phyloP scores from a whole-genome alignment of 768 basidiomycete genomes.

The Sutorius australiensis region DNA sequence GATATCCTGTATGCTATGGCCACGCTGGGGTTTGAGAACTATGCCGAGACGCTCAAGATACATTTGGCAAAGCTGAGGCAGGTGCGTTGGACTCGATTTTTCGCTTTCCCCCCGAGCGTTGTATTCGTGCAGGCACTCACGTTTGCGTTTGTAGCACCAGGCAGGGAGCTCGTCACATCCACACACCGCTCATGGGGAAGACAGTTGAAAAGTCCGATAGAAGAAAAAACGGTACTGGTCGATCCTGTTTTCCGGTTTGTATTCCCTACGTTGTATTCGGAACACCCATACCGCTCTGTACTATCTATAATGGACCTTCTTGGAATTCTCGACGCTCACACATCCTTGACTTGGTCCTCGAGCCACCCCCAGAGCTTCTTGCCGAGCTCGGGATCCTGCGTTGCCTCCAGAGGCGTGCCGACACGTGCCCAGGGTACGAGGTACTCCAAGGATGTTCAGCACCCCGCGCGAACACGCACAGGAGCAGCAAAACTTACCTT shows the following conservation, averaged over 20 bases:
- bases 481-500: conserved; percentile 28
- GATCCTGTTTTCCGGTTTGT: conserved; percentile 1
- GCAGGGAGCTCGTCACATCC: conserved; percentile 27
- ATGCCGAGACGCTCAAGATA: conserved; percentile 88
- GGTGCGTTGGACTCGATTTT: conserved; percentile 36
- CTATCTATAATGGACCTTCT: conserved; percentile 7
- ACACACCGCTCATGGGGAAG: conserved; percentile 23
- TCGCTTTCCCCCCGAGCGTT: no score
- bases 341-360: conserved; percentile 40
- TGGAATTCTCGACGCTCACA: not conserved
- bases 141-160: conserved; percentile 19
- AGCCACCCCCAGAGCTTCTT: conserved; percentile 44
- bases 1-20: conserved; percentile 96
- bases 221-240: not conserved
- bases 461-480: not conserved
- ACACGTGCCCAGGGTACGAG: conserved; percentile 45
- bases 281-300: conserved; percentile 11
- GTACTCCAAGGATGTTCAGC: conserved; percentile 30
- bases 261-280: conserved; percentile 17
- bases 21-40: conserved; percentile 90
- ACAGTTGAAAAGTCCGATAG: conserved; percentile 7
- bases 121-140: no score
- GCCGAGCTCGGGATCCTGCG: conserved; percentile 33
- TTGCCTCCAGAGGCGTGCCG: conserved; percentile 21
- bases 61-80: conserved; percentile 87